phyloP scores from a whole-genome alignment of 345 rosid species.

The Eucalyptus melliodora region DNA sequence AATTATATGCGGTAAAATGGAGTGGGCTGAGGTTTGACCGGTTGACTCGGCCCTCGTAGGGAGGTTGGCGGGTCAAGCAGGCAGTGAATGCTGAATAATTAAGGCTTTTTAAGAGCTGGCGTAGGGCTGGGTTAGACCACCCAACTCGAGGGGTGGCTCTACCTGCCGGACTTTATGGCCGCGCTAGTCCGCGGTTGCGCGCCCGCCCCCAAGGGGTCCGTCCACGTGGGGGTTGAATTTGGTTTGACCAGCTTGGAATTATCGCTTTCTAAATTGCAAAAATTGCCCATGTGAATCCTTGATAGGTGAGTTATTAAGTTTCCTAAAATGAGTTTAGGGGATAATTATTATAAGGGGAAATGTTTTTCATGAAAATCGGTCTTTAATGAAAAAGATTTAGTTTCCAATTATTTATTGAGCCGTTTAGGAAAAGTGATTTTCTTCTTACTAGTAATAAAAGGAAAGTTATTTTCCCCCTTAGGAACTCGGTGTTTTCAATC shows the following conservation, averaged over 20 bases:
- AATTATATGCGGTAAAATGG: not conserved
- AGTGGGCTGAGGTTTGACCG: not conserved
- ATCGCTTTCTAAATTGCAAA: not conserved
- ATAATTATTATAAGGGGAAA: not conserved
- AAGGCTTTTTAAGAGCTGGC: not conserved
- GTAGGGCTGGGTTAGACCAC: not conserved
- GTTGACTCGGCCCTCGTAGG: not conserved
- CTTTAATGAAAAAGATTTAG: not conserved
- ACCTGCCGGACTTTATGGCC: not conserved
- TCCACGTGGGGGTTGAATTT: not conserved
- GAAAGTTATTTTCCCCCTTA: fast-evolving
- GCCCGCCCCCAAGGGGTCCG: not conserved
- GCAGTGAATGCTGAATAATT: not conserved
- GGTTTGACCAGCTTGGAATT: not conserved
- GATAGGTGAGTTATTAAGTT: not conserved
- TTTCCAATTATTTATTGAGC: not conserved
- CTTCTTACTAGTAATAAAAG: not conserved
- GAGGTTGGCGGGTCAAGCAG: not conserved
- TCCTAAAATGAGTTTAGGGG: not conserved
- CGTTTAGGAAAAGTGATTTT: not conserved
- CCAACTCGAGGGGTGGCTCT: not conserved
- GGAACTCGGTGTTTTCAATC: fast-evolving
- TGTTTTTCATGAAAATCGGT: not conserved
- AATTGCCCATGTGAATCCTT: not conserved
- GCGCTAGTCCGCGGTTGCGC: not conserved